These are phyloP conservation scores for Keithomyces neogunnii DNA, from an alignment of 2,329 filamentous ascomycete species.

Conservation along the genomic window DNA sequence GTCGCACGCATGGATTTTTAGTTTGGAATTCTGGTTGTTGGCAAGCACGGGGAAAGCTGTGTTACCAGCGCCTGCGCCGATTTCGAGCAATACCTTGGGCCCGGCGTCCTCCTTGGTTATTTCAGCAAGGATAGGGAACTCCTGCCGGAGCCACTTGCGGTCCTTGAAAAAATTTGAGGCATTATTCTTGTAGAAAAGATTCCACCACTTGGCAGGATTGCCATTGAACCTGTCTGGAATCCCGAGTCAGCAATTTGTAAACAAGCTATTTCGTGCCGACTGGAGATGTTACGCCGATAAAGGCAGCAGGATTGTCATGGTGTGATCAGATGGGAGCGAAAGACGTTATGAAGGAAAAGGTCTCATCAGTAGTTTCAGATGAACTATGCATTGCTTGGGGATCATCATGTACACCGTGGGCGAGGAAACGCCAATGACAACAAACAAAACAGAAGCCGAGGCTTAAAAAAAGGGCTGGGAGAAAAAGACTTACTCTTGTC, in stretches of 20 bases:
- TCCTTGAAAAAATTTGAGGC: conserved; percentile 98
- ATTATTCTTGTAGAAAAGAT: conserved; percentile 97
- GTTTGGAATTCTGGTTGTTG: conserved; percentile 70
- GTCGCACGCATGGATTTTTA: conserved; percentile 90
- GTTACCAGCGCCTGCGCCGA: conserved; percentile 92
- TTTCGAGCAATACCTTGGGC: conserved; percentile 67
- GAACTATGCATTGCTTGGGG: conserved; percentile 56
- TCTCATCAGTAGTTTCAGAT: conserved; percentile 60
- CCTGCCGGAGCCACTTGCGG: conserved; percentile 91
- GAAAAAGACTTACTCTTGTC: conserved; percentile 60
- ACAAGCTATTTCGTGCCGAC: conserved; percentile 1
- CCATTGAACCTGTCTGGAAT: conserved; percentile 69
- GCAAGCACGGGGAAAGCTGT: conserved; percentile 87
- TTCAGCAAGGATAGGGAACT: conserved; percentile 80
- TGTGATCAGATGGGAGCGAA: conserved; percentile 64
- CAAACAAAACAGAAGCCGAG: background rate
- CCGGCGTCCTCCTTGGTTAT: conserved; percentile 65
- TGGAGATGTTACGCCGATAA: background rate
- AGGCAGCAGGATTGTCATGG: conserved; percentile 8
- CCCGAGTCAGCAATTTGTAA: conserved; percentile 28
- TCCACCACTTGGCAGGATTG: conserved; percentile 95
- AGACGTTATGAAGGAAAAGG: conserved; percentile 44
- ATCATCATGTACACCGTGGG: conserved; percentile 45
- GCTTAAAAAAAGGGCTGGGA: background rate
- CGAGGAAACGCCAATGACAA: background rate